Base-by-base conservation (phyloP, 2,329 filamentous ascomycete species). In the Harringtonia aguacate region DNA sequence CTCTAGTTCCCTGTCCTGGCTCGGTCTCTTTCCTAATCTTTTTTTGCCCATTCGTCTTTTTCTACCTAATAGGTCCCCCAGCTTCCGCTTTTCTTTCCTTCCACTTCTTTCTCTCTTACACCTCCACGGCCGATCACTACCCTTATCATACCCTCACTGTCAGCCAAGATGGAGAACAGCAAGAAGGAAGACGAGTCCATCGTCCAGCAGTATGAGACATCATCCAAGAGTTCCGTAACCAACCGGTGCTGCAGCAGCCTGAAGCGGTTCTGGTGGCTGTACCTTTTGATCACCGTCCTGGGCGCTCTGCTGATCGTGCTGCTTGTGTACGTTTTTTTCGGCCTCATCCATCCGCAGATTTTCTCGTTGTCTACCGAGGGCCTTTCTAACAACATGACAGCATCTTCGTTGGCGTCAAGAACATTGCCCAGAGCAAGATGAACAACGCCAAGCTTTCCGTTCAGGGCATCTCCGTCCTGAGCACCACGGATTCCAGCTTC, bases 221-320 rank as follows among this genome's bases (percentile, higher is more conserved):
- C 39, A 13, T 15, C 8, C 14, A 10, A 9, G 33, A 30, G 10
- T 3, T 22, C 36, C 10, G 41, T 36, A 29, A 21, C 24, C 30
- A 35, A 18, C 21, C 34, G 44, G 21, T 17, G 43, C 34, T 17
- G 29, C 7, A 30, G 8, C 12, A 73, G 77, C 56, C 71, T 69
- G 57, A 67, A 61, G 55, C 67, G 64, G 52, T 79, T 72, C 53
- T 82, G 78, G 79, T 82, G 78, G 77, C 53, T 68, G 49, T 68
- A 79, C 52, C 57, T 80, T 46, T 61, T 81, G 46, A 56, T 66
- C 15, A 57, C 77, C 41, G 55, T 71, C 45, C 51, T 67, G 48
- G 59, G 77, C 36, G 57, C 72, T 36, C 65, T 77, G 29, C 59
- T 83, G 14, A 63, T 78, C 31, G 69, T 83, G 17, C 65, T 74